A percentile compares a stretch with the other conserved stretches of the same genome.
Evolutionary conservation across 2,329 filamentous ascomycete species (phyloP).

Genomic region (Aaosphaeria arxii): DNA sequence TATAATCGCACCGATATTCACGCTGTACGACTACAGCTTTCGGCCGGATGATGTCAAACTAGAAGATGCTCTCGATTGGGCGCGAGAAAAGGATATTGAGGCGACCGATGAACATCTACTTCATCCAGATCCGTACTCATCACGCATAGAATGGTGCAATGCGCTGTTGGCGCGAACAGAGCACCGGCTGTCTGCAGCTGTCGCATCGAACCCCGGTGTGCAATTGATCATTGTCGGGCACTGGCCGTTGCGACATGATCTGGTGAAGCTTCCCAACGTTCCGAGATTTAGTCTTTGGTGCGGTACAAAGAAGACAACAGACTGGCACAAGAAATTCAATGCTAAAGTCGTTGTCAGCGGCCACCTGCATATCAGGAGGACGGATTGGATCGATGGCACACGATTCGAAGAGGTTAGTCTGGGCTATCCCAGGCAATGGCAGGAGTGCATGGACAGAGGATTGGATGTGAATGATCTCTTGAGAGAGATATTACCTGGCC

Average conservation of each 20-base stretch:
- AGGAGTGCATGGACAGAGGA: constrained; percentile 40
- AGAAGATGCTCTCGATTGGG: constrained; percentile 48
- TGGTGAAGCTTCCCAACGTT: constrained; percentile 41
- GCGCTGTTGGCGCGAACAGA: constrained; percentile 40
- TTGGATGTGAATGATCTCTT: constrained; percentile 46
- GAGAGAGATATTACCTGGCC: constrained; percentile 46
- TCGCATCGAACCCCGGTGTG: constrained; percentile 25
- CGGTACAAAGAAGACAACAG: constrained; percentile 45
- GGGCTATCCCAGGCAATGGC: constrained; percentile 49
- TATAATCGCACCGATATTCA: constrained; percentile 56
- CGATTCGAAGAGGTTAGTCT: constrained; percentile 47
- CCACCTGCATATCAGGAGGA: constrained; percentile 45
- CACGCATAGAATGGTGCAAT: constrained; percentile 46
- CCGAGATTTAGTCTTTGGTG: constrained; percentile 48
- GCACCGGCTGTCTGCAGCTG: constrained; percentile 37
- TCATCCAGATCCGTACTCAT: constrained; percentile 44
- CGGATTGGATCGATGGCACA: constrained; percentile 46
- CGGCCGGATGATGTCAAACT: constrained; percentile 48
- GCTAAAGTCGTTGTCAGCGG: constrained; percentile 48
- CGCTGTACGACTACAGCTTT: constrained; percentile 60
- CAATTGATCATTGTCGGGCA: constrained; percentile 45
- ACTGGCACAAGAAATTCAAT: constrained; percentile 47
- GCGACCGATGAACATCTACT: constrained; percentile 47
- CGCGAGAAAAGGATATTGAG: constrained; percentile 43
- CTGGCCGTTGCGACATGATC: constrained; percentile 46